Evolutionary conservation across 306 rosid species (phyloP), one percentile per base, ranked within the genome.

Genomic region (Geum urbanum): DNA sequence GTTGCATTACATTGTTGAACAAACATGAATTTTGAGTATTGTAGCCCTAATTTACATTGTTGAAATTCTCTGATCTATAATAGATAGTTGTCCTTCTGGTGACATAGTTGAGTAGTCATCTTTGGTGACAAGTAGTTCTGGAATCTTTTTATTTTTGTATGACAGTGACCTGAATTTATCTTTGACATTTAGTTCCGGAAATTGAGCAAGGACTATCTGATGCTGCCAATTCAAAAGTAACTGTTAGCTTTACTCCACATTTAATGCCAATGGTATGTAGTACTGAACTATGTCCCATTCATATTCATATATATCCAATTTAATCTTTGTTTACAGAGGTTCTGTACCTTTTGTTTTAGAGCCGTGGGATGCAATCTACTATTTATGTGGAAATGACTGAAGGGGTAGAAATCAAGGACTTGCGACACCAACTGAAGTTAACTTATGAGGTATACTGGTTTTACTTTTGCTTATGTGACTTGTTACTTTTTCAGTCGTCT

Each of bases 341-440:
- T 18, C 65, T 43, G 57, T 50, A 40, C 66, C 55, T 69, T 56
- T 61, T 77, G 37, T 68, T 73, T 76, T 54, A 94, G 98, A 90
- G 57, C 62, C 97, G 97, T 24, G 98, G 98, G 52, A 94, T 94
- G 97, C 97, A 90, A 72, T 94, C 97, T 67, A 94, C 95, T 46
- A 94, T 90, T 46, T 94, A 90, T 78, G 94, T 90, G 71, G 92
- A 90, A 81, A 84, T 94, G 96, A 89, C 89, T 83, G 77, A 90
- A 4, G 97, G 95, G 53, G 88, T 86, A 70, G 76, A 78, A 65
- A 46, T 73, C 50, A 96, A 90, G 63, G 95, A 90, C 70, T 83
- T 94, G 78, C 61, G 82, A 81, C 83, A 85, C 58, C 89, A 85
- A 16, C 81, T 94, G 77, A 84, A 80, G 81, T 79, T 63, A 75